phyloP scores from a whole-genome alignment of 2,329 filamentous ascomycete species.

The Cercospora sp. region DNA sequence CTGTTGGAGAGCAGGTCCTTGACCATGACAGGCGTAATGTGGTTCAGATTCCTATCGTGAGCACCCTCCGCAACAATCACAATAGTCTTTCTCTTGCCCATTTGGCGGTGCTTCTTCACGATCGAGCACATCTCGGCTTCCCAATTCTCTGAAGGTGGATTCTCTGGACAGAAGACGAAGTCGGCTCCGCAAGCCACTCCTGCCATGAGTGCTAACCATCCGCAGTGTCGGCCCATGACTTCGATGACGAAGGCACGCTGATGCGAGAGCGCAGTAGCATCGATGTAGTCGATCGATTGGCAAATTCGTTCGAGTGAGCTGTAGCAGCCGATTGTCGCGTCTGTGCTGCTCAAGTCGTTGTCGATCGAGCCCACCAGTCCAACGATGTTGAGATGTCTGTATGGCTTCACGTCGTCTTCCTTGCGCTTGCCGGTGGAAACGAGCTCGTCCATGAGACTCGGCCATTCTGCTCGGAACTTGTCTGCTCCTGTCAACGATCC shows the following conservation, averaged over 20 bases:
- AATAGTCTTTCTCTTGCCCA: constrained; percentile 96
- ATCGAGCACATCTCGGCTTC: constrained; percentile 81
- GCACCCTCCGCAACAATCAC: constrained; percentile 97
- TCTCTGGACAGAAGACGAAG: constrained; percentile 95
- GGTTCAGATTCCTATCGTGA: constrained; percentile 77
- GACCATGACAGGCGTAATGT: constrained; percentile 77
- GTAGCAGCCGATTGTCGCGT: constrained; percentile 96
- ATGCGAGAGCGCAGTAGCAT: constrained; percentile 91
- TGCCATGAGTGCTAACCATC: constrained; percentile 95
- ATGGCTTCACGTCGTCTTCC: constrained; percentile 69
- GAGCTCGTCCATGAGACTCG: constrained; percentile 80
- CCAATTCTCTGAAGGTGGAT: constrained; percentile 85
- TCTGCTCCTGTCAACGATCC: constrained; percentile 95
- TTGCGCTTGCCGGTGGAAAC: constrained; percentile 72
- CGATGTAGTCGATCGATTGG: constrained; percentile 93
- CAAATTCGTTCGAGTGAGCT: constrained; percentile 91
- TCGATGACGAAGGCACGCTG: constrained; percentile 96
- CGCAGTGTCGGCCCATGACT: constrained; percentile 97
- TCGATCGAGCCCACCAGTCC: constrained; percentile 96
- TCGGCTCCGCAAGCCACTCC: constrained; percentile 94
- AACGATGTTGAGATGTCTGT: constrained; percentile 89
- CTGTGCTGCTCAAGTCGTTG: constrained; percentile 95
- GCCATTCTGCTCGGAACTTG: constrained; percentile 90
- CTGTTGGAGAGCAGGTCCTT: constrained; percentile 83
- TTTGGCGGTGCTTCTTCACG: constrained; percentile 74